Conservation (phyloP, 179 eudicot species). For the Patellifolia procumbens region DNA sequence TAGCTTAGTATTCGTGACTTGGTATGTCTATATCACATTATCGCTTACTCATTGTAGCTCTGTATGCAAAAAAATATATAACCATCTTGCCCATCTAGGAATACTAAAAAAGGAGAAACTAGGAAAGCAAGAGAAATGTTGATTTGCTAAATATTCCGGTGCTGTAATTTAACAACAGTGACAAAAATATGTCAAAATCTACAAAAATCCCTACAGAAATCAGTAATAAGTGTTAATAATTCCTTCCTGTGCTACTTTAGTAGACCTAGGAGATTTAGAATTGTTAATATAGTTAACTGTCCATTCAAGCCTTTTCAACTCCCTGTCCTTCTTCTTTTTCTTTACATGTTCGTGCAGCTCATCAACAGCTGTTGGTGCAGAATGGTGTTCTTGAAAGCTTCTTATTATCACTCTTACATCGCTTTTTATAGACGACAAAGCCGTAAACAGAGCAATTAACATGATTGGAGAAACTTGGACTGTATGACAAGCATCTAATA, state of each 20-base stretch:
- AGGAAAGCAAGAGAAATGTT: too few species aligned
- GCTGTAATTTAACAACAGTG: not conserved
- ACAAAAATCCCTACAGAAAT: not conserved
- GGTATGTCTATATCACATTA: too few species aligned
- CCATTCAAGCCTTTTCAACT: slow-evolving; percentile 48
- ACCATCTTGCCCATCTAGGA: too few species aligned
- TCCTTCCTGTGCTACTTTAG: slow-evolving; percentile 34
- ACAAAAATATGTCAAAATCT: not conserved
- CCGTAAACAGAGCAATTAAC: slow-evolving; percentile 34
- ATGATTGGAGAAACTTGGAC: slow-evolving; percentile 42
- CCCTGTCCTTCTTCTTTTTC: slow-evolving; percentile 32
- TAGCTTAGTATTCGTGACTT: too few species aligned
- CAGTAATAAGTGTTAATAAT: slow-evolving; percentile 23
- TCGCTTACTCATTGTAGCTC: too few species aligned
- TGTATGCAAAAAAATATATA: too few species aligned
- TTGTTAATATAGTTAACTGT: slow-evolving; percentile 28
- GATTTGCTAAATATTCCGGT: too few species aligned
- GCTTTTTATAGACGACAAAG: slow-evolving; percentile 35
- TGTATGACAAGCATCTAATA: not conserved
- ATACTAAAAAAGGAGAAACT: too few species aligned
- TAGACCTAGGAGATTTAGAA: slow-evolving; percentile 31
- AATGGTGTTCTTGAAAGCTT: slow-evolving; percentile 34
- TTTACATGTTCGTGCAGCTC: slow-evolving; percentile 20
- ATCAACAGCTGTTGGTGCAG: slow-evolving; percentile 16
- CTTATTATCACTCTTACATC: slow-evolving; percentile 43